phyloP scores from a whole-genome alignment of 2,329 filamentous ascomycete species.

The Aspergillus fischeri region DNA sequence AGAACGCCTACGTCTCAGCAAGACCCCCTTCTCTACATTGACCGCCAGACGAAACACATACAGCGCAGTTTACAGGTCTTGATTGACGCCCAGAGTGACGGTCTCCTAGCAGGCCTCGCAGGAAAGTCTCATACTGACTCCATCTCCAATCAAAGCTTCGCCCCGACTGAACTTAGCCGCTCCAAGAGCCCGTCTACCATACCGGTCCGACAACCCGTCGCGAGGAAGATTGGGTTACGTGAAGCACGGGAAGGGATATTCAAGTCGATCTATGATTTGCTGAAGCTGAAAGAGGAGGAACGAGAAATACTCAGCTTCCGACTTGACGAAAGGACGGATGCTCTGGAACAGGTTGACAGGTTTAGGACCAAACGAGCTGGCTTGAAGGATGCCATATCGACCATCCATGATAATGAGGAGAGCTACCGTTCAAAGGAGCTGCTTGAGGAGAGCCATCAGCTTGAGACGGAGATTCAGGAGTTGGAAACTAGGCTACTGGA shows the following conservation, averaged over 20 bases:
- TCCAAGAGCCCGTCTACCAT: slow-evolving; percentile 33
- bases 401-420: slow-evolving; percentile 46
- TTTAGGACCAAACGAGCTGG: slow-evolving; percentile 50
- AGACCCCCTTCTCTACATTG: slow-evolving; percentile 47
- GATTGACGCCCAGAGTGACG: slow-evolving; percentile 59
- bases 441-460: slow-evolving; percentile 46
- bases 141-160: slow-evolving; percentile 44
- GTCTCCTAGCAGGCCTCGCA: slow-evolving; percentile 48
- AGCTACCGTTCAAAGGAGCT: slow-evolving; percentile 43
- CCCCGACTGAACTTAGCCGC: slow-evolving; percentile 22
- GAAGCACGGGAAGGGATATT: slow-evolving; percentile 55
- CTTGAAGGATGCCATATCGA: slow-evolving; percentile 48
- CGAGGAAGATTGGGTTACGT: slow-evolving; percentile 49
- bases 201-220: slow-evolving; percentile 35
- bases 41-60: slow-evolving; percentile 51
- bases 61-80: slow-evolving; percentile 56
- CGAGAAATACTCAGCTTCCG: slow-evolving; percentile 47
- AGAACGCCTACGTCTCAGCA: slow-evolving; percentile 28
- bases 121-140: slow-evolving; percentile 39
- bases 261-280: slow-evolving; percentile 53
- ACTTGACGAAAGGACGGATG: slow-evolving; percentile 42
- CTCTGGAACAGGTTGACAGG: slow-evolving; percentile 47
- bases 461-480: slow-evolving; percentile 55
- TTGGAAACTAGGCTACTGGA: slow-evolving; percentile 54
- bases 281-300: slow-evolving; percentile 55